Conservation (phyloP, 129 eudicot genomes). For the Artemisia argyi region DNA sequence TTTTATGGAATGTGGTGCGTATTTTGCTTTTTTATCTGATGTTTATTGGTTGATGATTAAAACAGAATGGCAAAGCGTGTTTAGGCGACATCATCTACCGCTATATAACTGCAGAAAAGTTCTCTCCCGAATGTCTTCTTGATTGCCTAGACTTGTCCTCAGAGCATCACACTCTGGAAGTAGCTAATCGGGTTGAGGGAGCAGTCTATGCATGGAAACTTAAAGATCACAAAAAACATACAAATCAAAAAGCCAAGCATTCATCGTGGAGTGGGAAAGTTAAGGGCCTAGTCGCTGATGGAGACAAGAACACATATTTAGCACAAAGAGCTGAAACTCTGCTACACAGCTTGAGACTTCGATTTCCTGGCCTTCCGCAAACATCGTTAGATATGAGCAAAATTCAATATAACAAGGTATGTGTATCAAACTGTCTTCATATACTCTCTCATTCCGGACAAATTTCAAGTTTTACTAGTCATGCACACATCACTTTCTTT, state of each 20-base stretch:
- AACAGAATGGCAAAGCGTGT: constrained; percentile 81
- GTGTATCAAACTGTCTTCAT: neutral
- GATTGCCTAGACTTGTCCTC: constrained; percentile 84
- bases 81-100: constrained; percentile 86
- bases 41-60: neutral
- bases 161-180: constrained; percentile 78
- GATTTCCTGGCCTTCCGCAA: constrained; percentile 86
- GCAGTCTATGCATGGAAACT: constrained; percentile 78
- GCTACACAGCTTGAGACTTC: constrained; percentile 59
- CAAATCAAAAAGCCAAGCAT: constrained; percentile 47
- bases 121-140: constrained; percentile 80
- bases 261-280: constrained; percentile 82
- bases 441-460: neutral
- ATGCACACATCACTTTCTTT: neutral
- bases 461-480: neutral
- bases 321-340: constrained; percentile 74
- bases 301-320: constrained; percentile 52
- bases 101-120: constrained; percentile 77
- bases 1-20: no score
- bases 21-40: no score
- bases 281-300: constrained; percentile 69
- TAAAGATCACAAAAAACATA: constrained; percentile 52
- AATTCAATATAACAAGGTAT: constrained; percentile 85
- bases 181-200: constrained; percentile 83
- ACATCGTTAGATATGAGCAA: constrained; percentile 90